phyloP scores from a whole-genome alignment of 1,139 yeast genomes.

The Blastobotrys aristatus region DNA sequence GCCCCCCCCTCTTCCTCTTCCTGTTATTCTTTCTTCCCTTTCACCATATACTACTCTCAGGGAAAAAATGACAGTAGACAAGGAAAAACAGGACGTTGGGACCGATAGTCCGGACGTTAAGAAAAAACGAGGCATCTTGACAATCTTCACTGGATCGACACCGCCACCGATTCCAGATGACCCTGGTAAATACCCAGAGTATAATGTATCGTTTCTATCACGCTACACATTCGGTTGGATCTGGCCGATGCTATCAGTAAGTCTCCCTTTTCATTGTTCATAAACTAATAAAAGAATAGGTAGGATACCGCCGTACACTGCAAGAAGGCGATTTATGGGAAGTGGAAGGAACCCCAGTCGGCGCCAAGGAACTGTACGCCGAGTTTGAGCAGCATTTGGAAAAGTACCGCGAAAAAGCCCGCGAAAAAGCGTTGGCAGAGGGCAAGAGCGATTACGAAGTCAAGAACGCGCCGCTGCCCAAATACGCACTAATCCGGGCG shows the following conservation, averaged over 20 bases:
- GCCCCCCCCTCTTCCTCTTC: too few species aligned
- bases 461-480: constrained; percentile 35
- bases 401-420: constrained; percentile 36
- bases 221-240: constrained; percentile 54
- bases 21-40: too few species aligned
- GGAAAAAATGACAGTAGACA: neutral
- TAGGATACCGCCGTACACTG: constrained; percentile 63
- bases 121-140: constrained; percentile 19
- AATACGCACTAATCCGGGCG: constrained; percentile 41
- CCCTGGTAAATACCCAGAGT: constrained; percentile 29
- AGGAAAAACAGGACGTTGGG: neutral
- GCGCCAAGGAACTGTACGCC: constrained; percentile 42
- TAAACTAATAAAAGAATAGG: constrained; percentile 18
- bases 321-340: constrained; percentile 58
- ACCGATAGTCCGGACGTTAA: neutral
- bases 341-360: constrained; percentile 48
- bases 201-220: constrained; percentile 19
- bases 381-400: constrained; percentile 40
- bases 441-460: constrained; percentile 26
- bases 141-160: constrained; percentile 26
- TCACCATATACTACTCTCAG: neutral
- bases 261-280: constrained; percentile 12
- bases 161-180: constrained; percentile 32
- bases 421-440: constrained; percentile 24
- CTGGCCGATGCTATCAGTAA: constrained; percentile 47